phyloP scores from a whole-genome alignment of 202 grass and related monocot genomes.

The Panicum virgatum region DNA sequence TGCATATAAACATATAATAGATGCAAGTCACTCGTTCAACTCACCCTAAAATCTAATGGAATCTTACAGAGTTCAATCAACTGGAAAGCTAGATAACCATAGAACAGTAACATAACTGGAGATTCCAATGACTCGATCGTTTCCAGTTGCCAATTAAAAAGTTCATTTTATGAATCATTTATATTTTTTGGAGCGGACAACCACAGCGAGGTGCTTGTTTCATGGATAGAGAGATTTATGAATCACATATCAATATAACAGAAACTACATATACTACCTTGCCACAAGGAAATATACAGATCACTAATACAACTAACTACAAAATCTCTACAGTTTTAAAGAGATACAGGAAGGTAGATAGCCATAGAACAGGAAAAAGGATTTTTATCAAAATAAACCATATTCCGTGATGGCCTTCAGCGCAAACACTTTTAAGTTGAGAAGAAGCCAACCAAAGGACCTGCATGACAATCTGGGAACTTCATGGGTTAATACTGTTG shows the following conservation, averaged over 20 bases:
- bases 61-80: background rate
- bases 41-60: background rate
- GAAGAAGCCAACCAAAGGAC: background rate
- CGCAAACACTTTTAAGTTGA: background rate
- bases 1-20: background rate
- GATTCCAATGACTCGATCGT: background rate
- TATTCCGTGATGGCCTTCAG: background rate
- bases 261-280: background rate
- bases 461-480: background rate
- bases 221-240: no score
- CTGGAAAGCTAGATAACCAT: background rate
- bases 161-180: background rate
- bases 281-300: background rate
- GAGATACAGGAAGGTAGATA: background rate
- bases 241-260: background rate
- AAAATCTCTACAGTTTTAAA: background rate
- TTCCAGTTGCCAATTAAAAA: background rate
- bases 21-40: background rate
- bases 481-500: background rate
- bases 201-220: no score
- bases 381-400: background rate
- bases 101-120: background rate
- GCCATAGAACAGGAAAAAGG: background rate
- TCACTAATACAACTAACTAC: background rate
- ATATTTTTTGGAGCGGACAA: no score